Evolutionary conservation across 148 eudicot genomes (phyloP).

Genomic region (Gaultheria prostrata): DNA sequence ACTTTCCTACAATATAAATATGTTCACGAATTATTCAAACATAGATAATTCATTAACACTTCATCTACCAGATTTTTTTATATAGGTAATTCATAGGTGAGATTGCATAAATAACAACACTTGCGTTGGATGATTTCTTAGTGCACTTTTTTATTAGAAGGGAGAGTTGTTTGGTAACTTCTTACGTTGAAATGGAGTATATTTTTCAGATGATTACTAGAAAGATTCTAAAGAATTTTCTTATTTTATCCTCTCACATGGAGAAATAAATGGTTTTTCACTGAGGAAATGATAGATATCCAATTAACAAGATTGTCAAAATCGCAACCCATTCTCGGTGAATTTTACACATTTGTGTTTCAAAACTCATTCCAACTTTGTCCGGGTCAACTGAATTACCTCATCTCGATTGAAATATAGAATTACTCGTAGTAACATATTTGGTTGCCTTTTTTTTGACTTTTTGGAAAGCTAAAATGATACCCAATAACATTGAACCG

Average conservation of each 20-base stretch:
- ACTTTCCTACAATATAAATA: too few relatives aligned
- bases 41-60: background rate
- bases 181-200: background rate
- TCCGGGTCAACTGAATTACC: background rate
- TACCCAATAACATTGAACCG: too few relatives aligned
- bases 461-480: too few relatives aligned
- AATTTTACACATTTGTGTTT: background rate
- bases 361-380: background rate
- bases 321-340: background rate
- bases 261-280: background rate
- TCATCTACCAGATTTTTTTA: too few relatives aligned
- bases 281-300: background rate
- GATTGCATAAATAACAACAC: too few relatives aligned
- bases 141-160: background rate
- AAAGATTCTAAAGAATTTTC: background rate
- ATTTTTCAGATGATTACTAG: background rate
- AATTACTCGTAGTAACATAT: too few relatives aligned
- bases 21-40: too few relatives aligned
- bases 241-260: background rate
- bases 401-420: background rate
- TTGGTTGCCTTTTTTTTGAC: background rate
- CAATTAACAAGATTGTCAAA: background rate
- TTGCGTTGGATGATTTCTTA: background rate
- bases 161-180: background rate
- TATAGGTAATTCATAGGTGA: too few relatives aligned